Base-by-base conservation (phyloP, 352 stramenopile species). In the Peronospora belbahrii region DNA sequence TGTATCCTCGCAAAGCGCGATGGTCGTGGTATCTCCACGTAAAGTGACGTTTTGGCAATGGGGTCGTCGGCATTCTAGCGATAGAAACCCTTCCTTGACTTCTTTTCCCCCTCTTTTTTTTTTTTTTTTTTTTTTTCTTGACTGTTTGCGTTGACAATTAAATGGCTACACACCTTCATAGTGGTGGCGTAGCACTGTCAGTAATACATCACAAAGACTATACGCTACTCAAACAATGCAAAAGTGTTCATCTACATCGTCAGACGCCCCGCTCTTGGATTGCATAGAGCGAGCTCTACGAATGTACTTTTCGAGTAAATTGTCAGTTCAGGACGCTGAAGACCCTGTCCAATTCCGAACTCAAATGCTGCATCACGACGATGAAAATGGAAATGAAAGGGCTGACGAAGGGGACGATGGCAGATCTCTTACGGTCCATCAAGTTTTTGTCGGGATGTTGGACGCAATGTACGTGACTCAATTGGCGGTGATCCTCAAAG, bases 401-500 rank as follows among this genome's bases (percentile, higher is more conserved):
- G 25, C 14, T 20, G 24, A 52, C 27, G 38, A 28, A 11, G 23
- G 24, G n/a, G 24, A 52, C 27, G 38, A 28, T 6, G 23, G 24
- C 5, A 17, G 6, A 28, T 11, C 35, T 17, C 6, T 36, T 18
- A 47, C 52, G 9, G 35, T 52, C 25, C 23, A 46, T 6, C 36
- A 48, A 38, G 31, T 62, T 1, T 13, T 62, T 2, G 22, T 49
- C 6, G 49, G 65, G 2, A 41, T 82, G 10, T 59, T 56, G 0
- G 19, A 13, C 0, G 45, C 23, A 20, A 14, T 60, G 0, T 82
- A 78, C 36, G 60, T 71, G 25, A 42, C 57, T 22, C 72, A 86
- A 25, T 55, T 90, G 2, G 59, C 75, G 3, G 31, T 46, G 6
- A 40, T 85, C 6, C 22, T 90, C 13, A 8, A 33, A 3, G 15